Base-by-base conservation (phyloP, 805 yeast genomes). In the Starmerella apis region DNA sequence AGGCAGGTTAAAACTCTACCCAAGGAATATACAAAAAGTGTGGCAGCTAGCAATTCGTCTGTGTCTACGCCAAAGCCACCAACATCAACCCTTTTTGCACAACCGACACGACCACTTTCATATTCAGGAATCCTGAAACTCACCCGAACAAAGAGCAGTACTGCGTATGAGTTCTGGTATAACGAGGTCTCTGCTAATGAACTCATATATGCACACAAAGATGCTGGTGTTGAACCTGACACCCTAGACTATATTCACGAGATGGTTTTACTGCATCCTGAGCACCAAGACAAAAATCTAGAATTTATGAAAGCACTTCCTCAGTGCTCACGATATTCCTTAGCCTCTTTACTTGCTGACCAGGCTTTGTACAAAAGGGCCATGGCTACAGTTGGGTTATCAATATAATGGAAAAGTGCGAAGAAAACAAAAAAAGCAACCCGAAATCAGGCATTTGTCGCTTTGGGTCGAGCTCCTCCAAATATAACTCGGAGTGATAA, bases 191-290 rank as follows among this genome's bases (percentile, higher is more conserved):
- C 43, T 16, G 55, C 54, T 1, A 32, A 30, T 4, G 54, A 53
- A 22, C 43, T 60, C 8, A 22, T 28, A 18, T 18, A n/a, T 3
- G 63, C 60, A 10, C 54, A 53, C 36, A 19, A 22, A 3, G 30
- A 41, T 4, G 53, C 52, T 4, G 61, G 62, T 11, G 50, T 60
- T 16, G 63, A 60, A 48, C 61, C 63, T 1, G 55, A 53, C 3
- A 54, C 56, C 2, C 51, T 60, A 13, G 60, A 59, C 33, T 59
- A 48, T 36, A 7, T 59, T 14, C 43, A 46, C 48, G 31, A 35
- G 8, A 45, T 59, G 53, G 45, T 50, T 4, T 32, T n/a, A 22
- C n/a, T 18, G 10, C 31, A 50, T 35, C 52, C 54, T 18, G 46
- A 47, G n/a, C 52, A 56, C 18, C 6, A 13, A 16, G 31, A 22